phyloP scores from a whole-genome alignment of 805 yeast genomes.

The Starmerella apicola region DNA sequence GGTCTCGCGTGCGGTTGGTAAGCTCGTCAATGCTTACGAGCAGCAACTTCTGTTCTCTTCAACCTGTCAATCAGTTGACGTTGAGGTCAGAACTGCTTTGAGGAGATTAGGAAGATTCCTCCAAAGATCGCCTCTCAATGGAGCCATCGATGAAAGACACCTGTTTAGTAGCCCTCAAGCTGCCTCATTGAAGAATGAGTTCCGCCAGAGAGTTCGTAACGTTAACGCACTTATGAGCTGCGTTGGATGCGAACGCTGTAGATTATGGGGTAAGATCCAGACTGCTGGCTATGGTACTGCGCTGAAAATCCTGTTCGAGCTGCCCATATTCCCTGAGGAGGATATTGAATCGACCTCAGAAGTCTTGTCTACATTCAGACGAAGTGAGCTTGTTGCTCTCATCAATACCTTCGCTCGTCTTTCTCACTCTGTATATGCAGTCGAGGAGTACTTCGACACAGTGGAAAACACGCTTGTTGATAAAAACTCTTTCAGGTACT shows the following conservation, averaged over 20 bases:
- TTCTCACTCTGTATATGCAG: slow-evolving; percentile 68
- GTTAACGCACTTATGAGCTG: slow-evolving; percentile 94
- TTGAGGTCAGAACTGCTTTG: slow-evolving; percentile 35
- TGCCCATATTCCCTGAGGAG: slow-evolving; percentile 39
- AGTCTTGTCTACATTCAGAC: slow-evolving; percentile 45
- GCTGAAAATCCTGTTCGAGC: slow-evolving; percentile 74
- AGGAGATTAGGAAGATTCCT: slow-evolving; percentile 29
- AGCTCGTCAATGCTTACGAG: slow-evolving; percentile 40
- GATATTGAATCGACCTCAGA: slow-evolving; percentile 35
- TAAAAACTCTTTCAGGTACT: slow-evolving; percentile 27
- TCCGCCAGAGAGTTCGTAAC: slow-evolving; percentile 72
- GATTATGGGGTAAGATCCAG: slow-evolving; percentile 96
- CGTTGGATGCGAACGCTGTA: slow-evolving; percentile 95
- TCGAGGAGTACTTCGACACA: slow-evolving; percentile 45
- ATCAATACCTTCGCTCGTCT: slow-evolving; percentile 86
- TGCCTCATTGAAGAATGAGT: slow-evolving; percentile 62
- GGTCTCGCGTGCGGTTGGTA: slow-evolving; percentile 67
- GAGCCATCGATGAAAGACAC: slow-evolving; percentile 40
- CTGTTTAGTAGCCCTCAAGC: slow-evolving; percentile 33
- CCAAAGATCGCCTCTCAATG: slow-evolving; percentile 21
- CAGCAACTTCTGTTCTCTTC: slow-evolving; percentile 40
- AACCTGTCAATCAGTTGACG: slow-evolving; percentile 31
- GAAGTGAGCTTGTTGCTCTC: slow-evolving; percentile 79
- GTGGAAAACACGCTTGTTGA: slow-evolving; percentile 13
- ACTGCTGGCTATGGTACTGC: slow-evolving; percentile 98